phyloP scores from a whole-genome alignment of 768 basidiomycete species.

The Sporobolomyces roseus region DNA sequence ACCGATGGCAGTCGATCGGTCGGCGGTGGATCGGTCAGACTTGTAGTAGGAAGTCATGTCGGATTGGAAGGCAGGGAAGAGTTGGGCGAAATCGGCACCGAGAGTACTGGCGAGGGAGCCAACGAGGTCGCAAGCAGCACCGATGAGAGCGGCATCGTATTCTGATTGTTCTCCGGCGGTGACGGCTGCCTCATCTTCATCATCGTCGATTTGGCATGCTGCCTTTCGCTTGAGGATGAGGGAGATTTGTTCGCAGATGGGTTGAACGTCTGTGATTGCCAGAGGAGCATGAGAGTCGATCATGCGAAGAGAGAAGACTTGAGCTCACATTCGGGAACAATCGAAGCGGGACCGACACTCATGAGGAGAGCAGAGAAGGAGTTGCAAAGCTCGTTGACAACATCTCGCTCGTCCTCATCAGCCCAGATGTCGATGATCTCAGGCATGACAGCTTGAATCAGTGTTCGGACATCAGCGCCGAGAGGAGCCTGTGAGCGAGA shows the following conservation, averaged over 20 bases:
- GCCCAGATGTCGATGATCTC: slow-evolving; percentile 83
- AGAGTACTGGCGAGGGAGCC: slow-evolving; percentile 78
- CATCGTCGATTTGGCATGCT: slow-evolving; percentile 87
- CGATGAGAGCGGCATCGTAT: slow-evolving; percentile 91
- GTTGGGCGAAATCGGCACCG: slow-evolving; percentile 75
- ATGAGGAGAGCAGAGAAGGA: slow-evolving; percentile 87
- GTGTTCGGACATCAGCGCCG: slow-evolving; percentile 65
- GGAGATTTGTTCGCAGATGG: slow-evolving; percentile 72
- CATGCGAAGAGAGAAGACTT: background rate
- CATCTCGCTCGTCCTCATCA: slow-evolving; percentile 89
- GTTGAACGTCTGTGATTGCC: slow-evolving; percentile 56
- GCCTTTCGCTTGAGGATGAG: slow-evolving; percentile 91
- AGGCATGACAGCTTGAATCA: slow-evolving; percentile 69
- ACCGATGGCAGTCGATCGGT: slow-evolving; percentile 88
- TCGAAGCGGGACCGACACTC: slow-evolving; percentile 80
- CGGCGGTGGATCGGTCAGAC: slow-evolving; percentile 78
- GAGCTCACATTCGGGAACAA: slow-evolving; percentile 65
- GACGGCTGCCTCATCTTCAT: slow-evolving; percentile 65
- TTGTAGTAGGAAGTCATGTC: slow-evolving; percentile 87
- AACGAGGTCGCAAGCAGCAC: slow-evolving; percentile 89
- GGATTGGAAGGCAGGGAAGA: slow-evolving; percentile 82
- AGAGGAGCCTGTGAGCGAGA: slow-evolving; percentile 19
- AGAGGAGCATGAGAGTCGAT: background rate
- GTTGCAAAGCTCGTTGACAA: slow-evolving; percentile 80
- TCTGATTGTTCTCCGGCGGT: slow-evolving; percentile 79